These are phyloP conservation scores for Thelephora ganbajun DNA, from an alignment of 768 basidiomycete species.

Conservation along the genomic window DNA sequence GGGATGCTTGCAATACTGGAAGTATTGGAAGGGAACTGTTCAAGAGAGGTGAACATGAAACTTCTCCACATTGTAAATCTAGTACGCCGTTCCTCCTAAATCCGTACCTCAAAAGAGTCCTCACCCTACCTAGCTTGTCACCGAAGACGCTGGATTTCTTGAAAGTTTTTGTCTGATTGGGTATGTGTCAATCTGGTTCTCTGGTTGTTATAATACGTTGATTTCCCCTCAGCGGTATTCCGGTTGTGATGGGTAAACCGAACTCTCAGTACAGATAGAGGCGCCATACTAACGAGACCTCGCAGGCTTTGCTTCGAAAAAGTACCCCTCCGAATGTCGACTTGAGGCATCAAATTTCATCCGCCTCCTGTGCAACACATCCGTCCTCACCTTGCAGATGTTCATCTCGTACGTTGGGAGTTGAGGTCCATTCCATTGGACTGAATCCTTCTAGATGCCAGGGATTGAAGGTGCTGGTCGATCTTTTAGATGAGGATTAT, in stretches of 20 bases:
- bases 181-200: slow-evolving; percentile 21
- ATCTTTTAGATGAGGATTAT: slow-evolving; percentile 94
- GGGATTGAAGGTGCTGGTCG: slow-evolving; percentile 86
- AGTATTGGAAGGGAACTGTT: slow-evolving; percentile 77
- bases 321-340: slow-evolving; percentile 84
- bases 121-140: slow-evolving; percentile 23
- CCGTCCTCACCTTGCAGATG: slow-evolving; percentile 92
- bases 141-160: slow-evolving; percentile 65
- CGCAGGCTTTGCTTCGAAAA: slow-evolving; percentile 85
- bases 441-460: slow-evolving; percentile 50
- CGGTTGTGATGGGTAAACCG: slow-evolving; percentile 77
- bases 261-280: slow-evolving; percentile 1
- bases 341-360: slow-evolving; percentile 95
- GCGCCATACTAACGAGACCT: not conserved
- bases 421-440: not conserved
- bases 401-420: slow-evolving; percentile 78
- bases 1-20: slow-evolving; percentile 93
- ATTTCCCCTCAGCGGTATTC: slow-evolving; percentile 55
- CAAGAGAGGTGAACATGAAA: slow-evolving; percentile 75
- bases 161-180: slow-evolving; percentile 94
- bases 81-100: slow-evolving; percentile 26
- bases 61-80: slow-evolving; percentile 82
- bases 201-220: not conserved
- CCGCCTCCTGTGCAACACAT: slow-evolving; percentile 81
- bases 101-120: not conserved